A percentile compares a stretch with the other conserved stretches of the same genome.
phyloP scores from a whole-genome alignment of 225 moss, liverwort and hornwort genomes.

The Ulota crispa region DNA sequence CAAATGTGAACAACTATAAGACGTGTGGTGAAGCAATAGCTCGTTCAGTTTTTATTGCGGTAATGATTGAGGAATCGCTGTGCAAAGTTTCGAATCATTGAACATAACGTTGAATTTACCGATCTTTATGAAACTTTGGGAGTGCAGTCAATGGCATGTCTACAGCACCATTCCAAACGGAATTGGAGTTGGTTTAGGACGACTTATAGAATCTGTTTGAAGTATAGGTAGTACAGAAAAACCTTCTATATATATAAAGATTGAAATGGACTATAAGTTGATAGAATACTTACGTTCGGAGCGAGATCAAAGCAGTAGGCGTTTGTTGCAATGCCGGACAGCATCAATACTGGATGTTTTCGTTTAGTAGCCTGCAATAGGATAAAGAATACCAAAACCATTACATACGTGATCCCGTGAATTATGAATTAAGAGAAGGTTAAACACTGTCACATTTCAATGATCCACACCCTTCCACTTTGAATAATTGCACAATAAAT shows the following conservation, averaged over 20 bases:
- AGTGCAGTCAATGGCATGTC: background rate
- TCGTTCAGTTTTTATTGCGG: background rate
- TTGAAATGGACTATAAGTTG: background rate
- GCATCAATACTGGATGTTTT: slow-evolving; percentile 86
- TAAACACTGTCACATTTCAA: background rate
- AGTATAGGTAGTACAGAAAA: background rate
- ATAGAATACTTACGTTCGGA: slow-evolving; percentile 59
- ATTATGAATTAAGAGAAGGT: background rate
- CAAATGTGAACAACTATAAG: background rate
- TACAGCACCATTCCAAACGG: background rate
- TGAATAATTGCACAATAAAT: background rate
- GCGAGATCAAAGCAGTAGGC: slow-evolving; percentile 88
- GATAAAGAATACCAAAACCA: background rate
- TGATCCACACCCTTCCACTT: background rate
- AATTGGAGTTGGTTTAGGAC: background rate
- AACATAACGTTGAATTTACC: background rate
- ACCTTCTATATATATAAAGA: too few species aligned
- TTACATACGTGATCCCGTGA: background rate
- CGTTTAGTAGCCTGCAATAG: slow-evolving; percentile 64
- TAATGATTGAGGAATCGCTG: background rate
- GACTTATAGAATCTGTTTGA: background rate
- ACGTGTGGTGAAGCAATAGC: background rate
- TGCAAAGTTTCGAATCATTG: background rate
- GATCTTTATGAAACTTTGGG: background rate
- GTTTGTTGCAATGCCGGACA: slow-evolving; percentile 94